Evolutionary conservation across 495 filamentous ascomycete genomes (phyloP).

Genomic region (Chaetomium tenue): DNA sequence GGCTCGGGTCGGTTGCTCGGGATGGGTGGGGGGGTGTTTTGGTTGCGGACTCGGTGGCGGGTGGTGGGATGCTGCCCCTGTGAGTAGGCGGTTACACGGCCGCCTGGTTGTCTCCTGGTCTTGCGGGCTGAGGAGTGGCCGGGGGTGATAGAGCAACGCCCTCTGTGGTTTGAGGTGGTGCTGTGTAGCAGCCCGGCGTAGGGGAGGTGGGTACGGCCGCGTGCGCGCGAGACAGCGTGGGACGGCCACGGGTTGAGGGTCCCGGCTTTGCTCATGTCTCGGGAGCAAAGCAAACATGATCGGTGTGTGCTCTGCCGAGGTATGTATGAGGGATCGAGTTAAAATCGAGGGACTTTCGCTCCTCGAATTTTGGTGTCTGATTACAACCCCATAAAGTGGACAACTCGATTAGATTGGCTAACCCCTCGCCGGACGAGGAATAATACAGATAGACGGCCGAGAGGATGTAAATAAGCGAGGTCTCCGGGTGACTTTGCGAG

Average conservation of each 20-base stretch:
- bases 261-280: not conserved
- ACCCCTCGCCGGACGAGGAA: too few species aligned
- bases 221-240: not conserved
- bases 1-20: not conserved
- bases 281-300: not conserved
- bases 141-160: not conserved
- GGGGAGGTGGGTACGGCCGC: not conserved
- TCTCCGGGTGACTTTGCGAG: too few species aligned
- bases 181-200: too few species aligned
- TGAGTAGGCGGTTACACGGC: not conserved
- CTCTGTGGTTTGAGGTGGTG: not conserved
- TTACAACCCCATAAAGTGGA: too few species aligned
- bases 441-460: too few species aligned
- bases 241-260: not conserved
- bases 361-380: too few species aligned
- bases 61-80: not conserved
- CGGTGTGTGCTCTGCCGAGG: not conserved
- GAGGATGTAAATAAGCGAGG: too few species aligned
- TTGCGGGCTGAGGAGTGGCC: not conserved
- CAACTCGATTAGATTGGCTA: too few species aligned
- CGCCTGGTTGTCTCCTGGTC: not conserved
- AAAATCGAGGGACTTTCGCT: too few species aligned
- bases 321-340: not conserved
- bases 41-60: not conserved
- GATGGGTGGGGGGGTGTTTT: not conserved